Conservation (phyloP, 139 green algal genomes). For the Closterium sp. region DNA sequence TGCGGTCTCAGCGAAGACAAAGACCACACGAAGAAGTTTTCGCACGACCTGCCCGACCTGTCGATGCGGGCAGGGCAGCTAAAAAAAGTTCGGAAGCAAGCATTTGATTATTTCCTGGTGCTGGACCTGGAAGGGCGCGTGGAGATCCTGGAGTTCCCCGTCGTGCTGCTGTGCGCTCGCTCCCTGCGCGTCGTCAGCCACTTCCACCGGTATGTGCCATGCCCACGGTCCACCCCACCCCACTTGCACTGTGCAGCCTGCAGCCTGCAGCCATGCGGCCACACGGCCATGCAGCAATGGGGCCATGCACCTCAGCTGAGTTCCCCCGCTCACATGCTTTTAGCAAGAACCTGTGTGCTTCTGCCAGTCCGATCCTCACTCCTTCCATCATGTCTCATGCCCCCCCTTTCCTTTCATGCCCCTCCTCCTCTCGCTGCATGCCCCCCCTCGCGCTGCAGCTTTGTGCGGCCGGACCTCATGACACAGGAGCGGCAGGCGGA, state of each 20-base stretch:
- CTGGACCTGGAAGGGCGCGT: conserved; percentile 45
- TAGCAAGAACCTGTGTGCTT: too few relatives aligned
- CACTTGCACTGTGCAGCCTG: too few relatives aligned
- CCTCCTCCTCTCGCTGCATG: not conserved
- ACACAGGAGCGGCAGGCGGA: conserved; percentile 11
- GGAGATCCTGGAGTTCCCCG: conserved; percentile 45
- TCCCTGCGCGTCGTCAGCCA: conserved; percentile 18
- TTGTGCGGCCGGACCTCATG: conserved; percentile 37
- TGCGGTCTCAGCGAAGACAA: not conserved
- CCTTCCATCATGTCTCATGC: not conserved
- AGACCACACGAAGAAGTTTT: conserved; percentile 25
- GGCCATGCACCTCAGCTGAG: not conserved
- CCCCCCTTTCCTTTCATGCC: too few relatives aligned
- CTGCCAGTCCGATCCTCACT: too few relatives aligned
- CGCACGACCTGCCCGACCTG: conserved; percentile 22
- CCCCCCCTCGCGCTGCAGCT: not conserved
- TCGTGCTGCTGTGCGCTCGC: conserved; percentile 21
- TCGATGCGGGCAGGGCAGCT: conserved; percentile 14
- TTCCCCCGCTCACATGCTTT: too few relatives aligned
- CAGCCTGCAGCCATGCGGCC: not conserved
- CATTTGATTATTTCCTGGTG: conserved; percentile 32
- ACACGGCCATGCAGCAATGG: not conserved
- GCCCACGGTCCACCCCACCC: too few relatives aligned
- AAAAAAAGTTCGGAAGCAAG: conserved; percentile 18
- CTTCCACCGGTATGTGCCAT: conserved; percentile 24